Evolutionary conservation across 257 asterid genomes (phyloP).

Genomic region (Ligustrum vulgare): DNA sequence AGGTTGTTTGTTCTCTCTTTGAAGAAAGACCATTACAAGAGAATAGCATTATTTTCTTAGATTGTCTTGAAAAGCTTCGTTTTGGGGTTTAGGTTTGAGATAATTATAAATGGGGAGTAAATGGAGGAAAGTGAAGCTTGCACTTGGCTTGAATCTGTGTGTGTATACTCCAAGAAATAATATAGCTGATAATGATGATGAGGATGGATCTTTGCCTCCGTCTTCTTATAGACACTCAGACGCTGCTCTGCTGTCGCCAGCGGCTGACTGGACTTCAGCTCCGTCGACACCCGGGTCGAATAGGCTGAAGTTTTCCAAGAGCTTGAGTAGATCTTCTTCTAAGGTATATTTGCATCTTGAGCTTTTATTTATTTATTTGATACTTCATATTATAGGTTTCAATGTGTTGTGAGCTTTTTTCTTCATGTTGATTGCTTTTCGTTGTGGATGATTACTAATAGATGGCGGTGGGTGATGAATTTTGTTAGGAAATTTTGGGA

Average conservation of each 20-base stretch:
- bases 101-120: constrained; percentile 64
- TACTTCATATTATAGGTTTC: not conserved
- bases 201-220: constrained; percentile 41
- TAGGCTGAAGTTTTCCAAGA: constrained; percentile 64
- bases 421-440: not conserved
- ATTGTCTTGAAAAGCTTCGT: constrained; percentile 16
- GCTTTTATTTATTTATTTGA: constrained; percentile 1
- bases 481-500: not conserved
- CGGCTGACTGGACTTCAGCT: constrained; percentile 53
- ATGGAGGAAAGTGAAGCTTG: constrained; percentile 86
- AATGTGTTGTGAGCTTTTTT: not conserved
- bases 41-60: not conserved
- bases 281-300: constrained; percentile 59
- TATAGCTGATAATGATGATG: constrained; percentile 34
- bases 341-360: constrained; percentile 47
- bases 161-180: constrained; percentile 51
- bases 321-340: constrained; percentile 86
- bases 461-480: not conserved
- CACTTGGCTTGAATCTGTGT: constrained; percentile 88
- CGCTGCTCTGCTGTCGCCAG: constrained; percentile 71
- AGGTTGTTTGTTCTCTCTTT: constrained; percentile 8
- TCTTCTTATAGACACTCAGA: constrained; percentile 55
- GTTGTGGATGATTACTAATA: constrained; percentile 15
- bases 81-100: not conserved
- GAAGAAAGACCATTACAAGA: not conserved